These are phyloP conservation scores for Oxytropis ochrocephala DNA, from an alignment of 306 rosid species.

Conservation along the genomic window DNA sequence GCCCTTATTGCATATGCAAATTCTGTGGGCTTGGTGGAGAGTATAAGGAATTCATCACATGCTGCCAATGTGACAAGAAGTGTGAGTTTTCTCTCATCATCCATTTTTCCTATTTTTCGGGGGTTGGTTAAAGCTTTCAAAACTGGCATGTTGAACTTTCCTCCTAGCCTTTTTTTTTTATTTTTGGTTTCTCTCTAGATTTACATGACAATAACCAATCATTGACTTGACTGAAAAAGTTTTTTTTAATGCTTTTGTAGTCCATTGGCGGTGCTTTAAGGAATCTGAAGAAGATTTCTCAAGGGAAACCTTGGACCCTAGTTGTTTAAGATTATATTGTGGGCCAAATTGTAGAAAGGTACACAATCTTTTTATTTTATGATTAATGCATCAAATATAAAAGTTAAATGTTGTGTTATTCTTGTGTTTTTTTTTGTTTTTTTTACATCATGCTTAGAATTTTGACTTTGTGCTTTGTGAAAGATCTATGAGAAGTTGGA, in stretches of 20 bases:
- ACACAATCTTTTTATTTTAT: neutral
- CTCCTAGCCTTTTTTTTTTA: neutral
- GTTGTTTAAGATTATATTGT: neutral
- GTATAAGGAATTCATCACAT: neutral
- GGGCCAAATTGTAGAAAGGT: slow-evolving; percentile 28
- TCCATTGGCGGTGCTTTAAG: slow-evolving; percentile 29
- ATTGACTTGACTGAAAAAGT: neutral
- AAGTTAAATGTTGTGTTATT: neutral
- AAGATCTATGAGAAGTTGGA: slow-evolving; percentile 29
- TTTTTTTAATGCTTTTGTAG: slow-evolving; percentile 17
- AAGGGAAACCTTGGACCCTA: neutral
- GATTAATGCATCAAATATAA: neutral
- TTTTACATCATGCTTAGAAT: neutral
- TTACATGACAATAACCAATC: neutral
- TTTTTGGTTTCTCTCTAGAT: neutral
- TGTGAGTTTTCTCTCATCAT: slow-evolving; percentile 2
- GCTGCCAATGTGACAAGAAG: slow-evolving; percentile 31
- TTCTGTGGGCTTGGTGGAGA: slow-evolving; percentile 14
- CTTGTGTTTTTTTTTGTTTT: neutral
- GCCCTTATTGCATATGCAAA: slow-evolving; percentile 39
- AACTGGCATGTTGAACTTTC: neutral
- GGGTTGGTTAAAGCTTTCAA: neutral
- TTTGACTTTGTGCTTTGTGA: neutral
- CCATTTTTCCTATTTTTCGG: neutral
- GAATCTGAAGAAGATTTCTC: neutral